Base-by-base conservation (phyloP, 106 monocot species). In the Dendrobium huoshanense region DNA sequence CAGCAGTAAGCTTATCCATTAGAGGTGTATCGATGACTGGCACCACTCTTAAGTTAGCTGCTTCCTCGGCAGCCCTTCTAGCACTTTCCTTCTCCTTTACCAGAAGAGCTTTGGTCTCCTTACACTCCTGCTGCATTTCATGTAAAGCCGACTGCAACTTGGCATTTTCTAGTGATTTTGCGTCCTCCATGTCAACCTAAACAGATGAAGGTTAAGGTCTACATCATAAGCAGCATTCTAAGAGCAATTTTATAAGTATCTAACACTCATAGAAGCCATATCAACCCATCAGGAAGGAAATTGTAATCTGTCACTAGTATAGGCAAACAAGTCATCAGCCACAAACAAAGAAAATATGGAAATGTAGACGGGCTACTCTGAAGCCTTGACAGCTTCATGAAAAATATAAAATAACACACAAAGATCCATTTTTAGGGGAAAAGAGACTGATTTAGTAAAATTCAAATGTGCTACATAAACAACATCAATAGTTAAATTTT, bases 81-180 rank as follows among this genome's bases (percentile, higher is more conserved):
- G 85, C 44, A 41, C 29, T 77, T 80, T 81, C 87, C 73, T 80
- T 78, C 77, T 90, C 90, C 70, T 73, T 85, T 48, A 72, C 72
- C 48, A 87, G 75, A 78, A 87, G 75, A 65, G 81, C 54, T 83
- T 81, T 83, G 9, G 83, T 79, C 61, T 83, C 85, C 45, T 90
- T 83, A 41, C 81, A 77, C 68, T 87, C 75, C 41, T 76, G 18
- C 81, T 87, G 78, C 83, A 85, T 76, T 59, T 85, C 79, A 61
- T 85, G 85, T 37, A 87, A 81, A 22, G 83, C 81, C 78, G 77
- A 78, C 83, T 92, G 88, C 78, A 94, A 70, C 77, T 90, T 91
- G 67, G 82, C 79, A 88, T 88, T 94, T 84, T 90, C 95, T 68
- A 87, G 90, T 61, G 84, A 82, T 83, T 92, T 95, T 29, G 90